Base-by-base conservation (phyloP, 2,329 filamentous ascomycete species). In the Fusarium poae region DNA sequence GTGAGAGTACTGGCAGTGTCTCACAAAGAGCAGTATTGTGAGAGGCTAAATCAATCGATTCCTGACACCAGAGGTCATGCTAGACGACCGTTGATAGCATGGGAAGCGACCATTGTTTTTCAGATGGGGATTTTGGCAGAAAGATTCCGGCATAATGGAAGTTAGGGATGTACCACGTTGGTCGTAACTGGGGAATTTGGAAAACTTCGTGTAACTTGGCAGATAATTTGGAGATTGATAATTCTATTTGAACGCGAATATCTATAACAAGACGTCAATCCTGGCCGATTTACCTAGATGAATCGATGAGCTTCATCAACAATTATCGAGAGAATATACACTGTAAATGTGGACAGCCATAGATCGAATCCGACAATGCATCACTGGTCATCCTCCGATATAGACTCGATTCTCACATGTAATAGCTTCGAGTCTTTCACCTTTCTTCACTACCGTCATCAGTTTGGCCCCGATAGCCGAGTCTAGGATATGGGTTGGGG, bases 401-500 rank as follows among this genome's bases (percentile, higher is more conserved):
- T 8, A 21, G 6, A 4, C 6, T 42, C 9, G 11, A 42, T 18
- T 2, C 5, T 16, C 43, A 11, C 4, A 45, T 30, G 5, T 9
- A 6, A 16, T 7, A 5, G 8, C 5, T 9, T 20, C 32, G 1
- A 2, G 6, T 40, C 32, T 10, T 35, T n/a, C 42, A 2, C 1
- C 11, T 8, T 1, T 4, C 20, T 13, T 21, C 29, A 23, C 1
- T 1, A 2, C 1, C 5, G 5, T 52, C 5, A 6, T 52, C 35
- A 10, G 9, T 42, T 11, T 9, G 4, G 1, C 40, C 25, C 1
- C 1, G 4, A 9, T 67, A 62, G 2, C 63, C 58, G 0, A 68
- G 23, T 11, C 30, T 55, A 13, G 62, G 67, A 4, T 70, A 69
- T 8, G 67, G 67, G 11, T 13, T 32, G 0, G 67, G 67, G 18